phyloP scores from a whole-genome alignment of 768 basidiomycete species.

The Lentinula guzmanii region DNA sequence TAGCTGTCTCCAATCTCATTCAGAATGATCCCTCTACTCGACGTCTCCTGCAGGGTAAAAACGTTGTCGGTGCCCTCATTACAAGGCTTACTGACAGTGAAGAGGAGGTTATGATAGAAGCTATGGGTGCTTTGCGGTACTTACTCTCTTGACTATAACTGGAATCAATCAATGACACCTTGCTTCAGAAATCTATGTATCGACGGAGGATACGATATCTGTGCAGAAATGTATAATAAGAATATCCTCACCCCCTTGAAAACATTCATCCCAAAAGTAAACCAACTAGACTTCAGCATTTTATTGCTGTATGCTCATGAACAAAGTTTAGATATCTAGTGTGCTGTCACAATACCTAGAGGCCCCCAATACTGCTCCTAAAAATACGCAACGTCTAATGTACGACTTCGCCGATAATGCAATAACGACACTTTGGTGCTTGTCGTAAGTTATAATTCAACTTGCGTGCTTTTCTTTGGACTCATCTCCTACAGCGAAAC shows the following conservation, averaged over 20 bases:
- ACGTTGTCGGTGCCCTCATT: constrained; percentile 83
- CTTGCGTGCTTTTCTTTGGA: neutral
- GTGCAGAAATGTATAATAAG: constrained; percentile 97
- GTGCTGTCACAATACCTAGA: constrained; percentile 64
- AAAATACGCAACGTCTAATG: constrained; percentile 68
- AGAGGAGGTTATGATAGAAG: constrained; percentile 89
- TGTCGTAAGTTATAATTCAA: constrained; percentile 62
- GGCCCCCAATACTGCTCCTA: constrained; percentile 54
- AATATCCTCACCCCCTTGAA: constrained; percentile 76
- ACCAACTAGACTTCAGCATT: neutral
- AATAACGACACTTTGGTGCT: constrained; percentile 89
- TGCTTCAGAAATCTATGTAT: constrained; percentile 78
- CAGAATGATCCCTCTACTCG: constrained; percentile 93
- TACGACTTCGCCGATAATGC: constrained; percentile 90
- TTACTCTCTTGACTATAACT: constrained; percentile 12
- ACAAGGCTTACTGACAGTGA: constrained; percentile 83
- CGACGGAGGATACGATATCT: constrained; percentile 93
- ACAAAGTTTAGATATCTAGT: constrained; percentile 56
- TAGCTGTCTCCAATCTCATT: constrained; percentile 92
- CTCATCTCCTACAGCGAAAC: constrained; percentile 61
- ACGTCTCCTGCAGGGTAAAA: constrained; percentile 83
- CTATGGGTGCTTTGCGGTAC: constrained; percentile 81
- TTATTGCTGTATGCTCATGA: neutral
- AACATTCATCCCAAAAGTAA: constrained; percentile 74
- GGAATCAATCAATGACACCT: constrained; percentile 5